These are phyloP conservation scores for Cryptosporidium sp. DNA, from an alignment of 169 alveolate genomes.

Conservation along the genomic window DNA sequence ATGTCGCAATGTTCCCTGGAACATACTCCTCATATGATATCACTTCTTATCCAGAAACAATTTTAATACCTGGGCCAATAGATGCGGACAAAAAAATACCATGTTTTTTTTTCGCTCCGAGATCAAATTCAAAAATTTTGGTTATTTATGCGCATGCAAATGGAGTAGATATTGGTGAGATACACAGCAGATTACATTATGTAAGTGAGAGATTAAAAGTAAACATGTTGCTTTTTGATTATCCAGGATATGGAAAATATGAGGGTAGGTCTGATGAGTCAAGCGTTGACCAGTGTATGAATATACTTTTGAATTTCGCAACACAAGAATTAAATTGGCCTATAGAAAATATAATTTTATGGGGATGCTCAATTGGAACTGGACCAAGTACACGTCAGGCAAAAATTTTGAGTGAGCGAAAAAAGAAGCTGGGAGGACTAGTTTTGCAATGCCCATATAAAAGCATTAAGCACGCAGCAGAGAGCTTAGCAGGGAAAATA, in stretches of 20 bases:
- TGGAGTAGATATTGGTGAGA: slow-evolving; percentile 81
- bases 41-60: slow-evolving; percentile 79
- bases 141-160: slow-evolving; percentile 81
- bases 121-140: slow-evolving; percentile 43
- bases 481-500: slow-evolving; percentile 78
- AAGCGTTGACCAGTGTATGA: slow-evolving; percentile 79
- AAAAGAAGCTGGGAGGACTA: slow-evolving; percentile 76
- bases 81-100: slow-evolving; percentile 66
- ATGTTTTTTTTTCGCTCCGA: slow-evolving; percentile 63
- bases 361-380: slow-evolving; percentile 83
- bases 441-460: slow-evolving; percentile 81
- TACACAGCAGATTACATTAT: slow-evolving; percentile 65
- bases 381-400: slow-evolving; percentile 84
- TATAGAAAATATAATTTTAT: slow-evolving; percentile 75
- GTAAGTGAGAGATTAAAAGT: slow-evolving; percentile 69
- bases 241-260: slow-evolving; percentile 78
- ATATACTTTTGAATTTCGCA: slow-evolving; percentile 66
- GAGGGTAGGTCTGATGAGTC: slow-evolving; percentile 80
- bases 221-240: slow-evolving; percentile 78
- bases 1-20: slow-evolving; percentile 83
- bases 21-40: slow-evolving; percentile 80
- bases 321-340: slow-evolving; percentile 79
- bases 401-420: slow-evolving; percentile 40
- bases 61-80: slow-evolving; percentile 76
- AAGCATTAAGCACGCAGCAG: slow-evolving; percentile 81